phyloP scores from a whole-genome alignment of 1,284 basidiomycete genomes.

The Porphyrellus sp. region DNA sequence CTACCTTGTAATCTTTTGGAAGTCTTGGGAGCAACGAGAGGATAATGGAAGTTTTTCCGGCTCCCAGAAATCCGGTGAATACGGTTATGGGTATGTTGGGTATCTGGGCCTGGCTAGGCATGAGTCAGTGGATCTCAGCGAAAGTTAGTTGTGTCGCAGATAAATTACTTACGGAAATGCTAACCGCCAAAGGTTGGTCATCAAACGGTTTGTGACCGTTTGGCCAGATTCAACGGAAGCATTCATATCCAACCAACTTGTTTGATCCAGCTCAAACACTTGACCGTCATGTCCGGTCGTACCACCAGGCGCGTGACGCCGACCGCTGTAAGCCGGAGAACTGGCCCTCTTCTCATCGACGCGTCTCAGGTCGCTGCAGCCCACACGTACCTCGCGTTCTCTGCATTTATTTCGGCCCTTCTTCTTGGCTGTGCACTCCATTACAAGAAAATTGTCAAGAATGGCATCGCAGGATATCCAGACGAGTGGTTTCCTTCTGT shows the following conservation, averaged over 20 bases:
- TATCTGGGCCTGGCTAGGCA: background rate
- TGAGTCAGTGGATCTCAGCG: too few species aligned
- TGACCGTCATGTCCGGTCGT: slow-evolving; percentile 27
- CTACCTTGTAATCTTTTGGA: slow-evolving; percentile 79
- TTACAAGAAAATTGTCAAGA: slow-evolving; percentile 88
- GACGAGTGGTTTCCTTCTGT: slow-evolving; percentile 93
- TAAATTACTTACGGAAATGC: too few species aligned
- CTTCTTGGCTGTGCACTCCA: slow-evolving; percentile 68
- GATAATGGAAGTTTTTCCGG: slow-evolving; percentile 75
- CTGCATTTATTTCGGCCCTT: slow-evolving; percentile 74
- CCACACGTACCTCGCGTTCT: slow-evolving; percentile 70
- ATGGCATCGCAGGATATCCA: slow-evolving; percentile 81
- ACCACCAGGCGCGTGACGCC: slow-evolving; percentile 7
- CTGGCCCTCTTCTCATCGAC: slow-evolving; percentile 34
- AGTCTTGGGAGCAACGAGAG: slow-evolving; percentile 78
- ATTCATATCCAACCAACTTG: too few species aligned
- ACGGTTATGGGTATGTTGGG: slow-evolving; percentile 72
- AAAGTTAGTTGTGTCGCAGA: too few species aligned
- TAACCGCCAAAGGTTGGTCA: too few species aligned
- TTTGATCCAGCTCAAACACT: too few species aligned
- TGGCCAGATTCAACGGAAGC: too few species aligned
- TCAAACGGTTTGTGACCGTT: too few species aligned
- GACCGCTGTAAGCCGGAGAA: slow-evolving; percentile 6
- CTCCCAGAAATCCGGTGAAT: slow-evolving; percentile 81
- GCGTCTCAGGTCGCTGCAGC: slow-evolving; percentile 56